phyloP scores from a whole-genome alignment of 768 basidiomycete genomes.

The Omphalotus guepiniiformis region DNA sequence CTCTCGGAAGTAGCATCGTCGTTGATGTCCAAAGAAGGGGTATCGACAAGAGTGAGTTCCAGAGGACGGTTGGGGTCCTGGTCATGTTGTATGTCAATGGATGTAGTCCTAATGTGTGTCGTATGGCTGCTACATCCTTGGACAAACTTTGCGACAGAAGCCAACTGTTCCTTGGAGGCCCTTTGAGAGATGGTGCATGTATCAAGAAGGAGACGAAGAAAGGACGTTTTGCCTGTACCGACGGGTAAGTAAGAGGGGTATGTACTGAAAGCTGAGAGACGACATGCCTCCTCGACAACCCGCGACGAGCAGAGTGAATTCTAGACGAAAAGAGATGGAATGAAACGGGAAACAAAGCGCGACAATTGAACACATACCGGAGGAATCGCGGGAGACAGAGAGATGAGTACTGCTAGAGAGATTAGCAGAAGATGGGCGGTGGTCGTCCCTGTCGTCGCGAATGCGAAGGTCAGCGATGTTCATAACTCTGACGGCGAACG shows the following conservation, averaged over 20 bases:
- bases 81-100: slow-evolving; percentile 68
- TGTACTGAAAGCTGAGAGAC: slow-evolving; percentile 11
- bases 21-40: slow-evolving; percentile 72
- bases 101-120: slow-evolving; percentile 63
- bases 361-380: not conserved
- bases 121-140: slow-evolving; percentile 72
- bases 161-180: slow-evolving; percentile 70
- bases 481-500: slow-evolving; percentile 37
- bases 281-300: slow-evolving; percentile 66
- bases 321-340: slow-evolving; percentile 10
- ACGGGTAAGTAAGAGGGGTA: slow-evolving; percentile 21
- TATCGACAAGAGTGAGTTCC: slow-evolving; percentile 73
- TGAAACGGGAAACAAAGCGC: not conserved
- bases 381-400: not conserved
- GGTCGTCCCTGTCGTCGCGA: slow-evolving; percentile 40
- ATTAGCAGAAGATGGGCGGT: slow-evolving; percentile 1
- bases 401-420: not conserved
- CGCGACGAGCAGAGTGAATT: slow-evolving; percentile 74
- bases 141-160: slow-evolving; percentile 77
- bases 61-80: slow-evolving; percentile 43
- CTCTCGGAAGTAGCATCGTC: slow-evolving; percentile 65
- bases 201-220: slow-evolving; percentile 82
- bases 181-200: slow-evolving; percentile 63
- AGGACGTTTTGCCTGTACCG: slow-evolving; percentile 76
- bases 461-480: slow-evolving; percentile 50